Evolutionary conservation across 164 flowering plant genomes (phyloP), one percentile per base, ranked within the genome.

Genomic region (Echeveria elegans): DNA sequence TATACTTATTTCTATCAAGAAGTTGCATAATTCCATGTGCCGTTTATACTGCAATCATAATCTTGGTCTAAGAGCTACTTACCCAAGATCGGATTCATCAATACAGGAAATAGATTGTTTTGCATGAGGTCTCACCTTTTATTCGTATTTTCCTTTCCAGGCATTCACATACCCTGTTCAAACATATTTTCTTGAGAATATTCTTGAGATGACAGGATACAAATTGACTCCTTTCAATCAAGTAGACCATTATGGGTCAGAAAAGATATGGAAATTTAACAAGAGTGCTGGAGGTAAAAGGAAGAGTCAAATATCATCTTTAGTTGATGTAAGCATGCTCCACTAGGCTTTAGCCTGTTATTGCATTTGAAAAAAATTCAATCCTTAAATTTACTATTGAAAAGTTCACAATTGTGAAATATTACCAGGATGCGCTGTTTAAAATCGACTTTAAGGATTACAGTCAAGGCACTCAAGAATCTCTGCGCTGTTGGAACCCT

Each of bases 201-300:
- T 90, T 77, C 74, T 95, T 73, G 99, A 95, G 71, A 92, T 72
- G 77, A 82, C 92, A 65, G 91, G 96, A 61, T 90, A 92, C 77
- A 76, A 77, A 63, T 82, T 95, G 81, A 95, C 96, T 14, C 78
- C 81, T 12, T 68, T 77, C 72, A 92, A 92, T 77, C 99, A 95
- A 77, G 81, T 88, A 60, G 99, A 95, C 76, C 96, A 95, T 80
- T 92, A 90, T 82, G 99, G 99, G 66, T 86, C 78, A 71, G 97
- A 90, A 58, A 95, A 80, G 70, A 72, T 66, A 67, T 95, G 97
- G 97, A 95, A 88, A 76, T 82, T 77, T n/a, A n/a, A 80, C 77
- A 90, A 86, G 74, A 96, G 87, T 78, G 80, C 85, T 64, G 80
- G 86, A 29, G 84, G 87, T 69, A 92, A 88, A 76, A 86, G 91